Percentiles rank a stretch among this genome's conserved stretches.
These are phyloP conservation scores for Symbiodinium pilosum DNA, from an alignment of 73 alveolate genomes.

Conservation along the genomic window DNA sequence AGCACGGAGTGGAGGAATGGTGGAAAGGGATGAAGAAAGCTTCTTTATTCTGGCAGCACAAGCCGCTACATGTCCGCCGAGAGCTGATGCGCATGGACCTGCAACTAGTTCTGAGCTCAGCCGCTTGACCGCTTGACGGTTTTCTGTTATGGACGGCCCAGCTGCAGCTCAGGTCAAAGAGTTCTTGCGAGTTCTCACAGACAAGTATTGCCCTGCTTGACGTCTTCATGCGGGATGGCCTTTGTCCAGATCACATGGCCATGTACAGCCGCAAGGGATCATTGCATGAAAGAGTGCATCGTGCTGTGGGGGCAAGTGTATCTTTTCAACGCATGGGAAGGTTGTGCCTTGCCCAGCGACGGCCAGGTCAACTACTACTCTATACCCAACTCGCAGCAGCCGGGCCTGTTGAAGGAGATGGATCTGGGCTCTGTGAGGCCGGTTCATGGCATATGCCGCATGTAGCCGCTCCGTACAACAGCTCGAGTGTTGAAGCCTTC, in stretches of 20 bases:
- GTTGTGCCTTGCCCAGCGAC: background rate
- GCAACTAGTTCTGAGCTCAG: background rate
- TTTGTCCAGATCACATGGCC: background rate
- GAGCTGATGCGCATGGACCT: slow-evolving; percentile 14
- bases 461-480: no score
- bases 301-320: background rate
- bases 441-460: no score
- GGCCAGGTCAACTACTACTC: background rate
- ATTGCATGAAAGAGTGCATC: background rate
- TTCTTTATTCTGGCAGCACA: slow-evolving; percentile 46
- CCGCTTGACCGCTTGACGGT: background rate
- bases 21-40: slow-evolving; percentile 68
- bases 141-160: no score
- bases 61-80: slow-evolving; percentile 41
- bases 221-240: background rate
- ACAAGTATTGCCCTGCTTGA: background rate
- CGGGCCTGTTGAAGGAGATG: no score
- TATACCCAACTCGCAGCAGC: no score
- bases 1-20: slow-evolving; percentile 77
- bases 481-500: no score
- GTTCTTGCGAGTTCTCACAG: background rate
- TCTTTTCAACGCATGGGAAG: background rate
- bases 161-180: background rate
- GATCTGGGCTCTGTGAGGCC: no score
- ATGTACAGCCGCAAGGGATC: background rate